Evolutionary conservation across 192 early-diverging fungal species (phyloP), one percentile per base, ranked within the genome.

Genomic region (Gigaspora rosea): DNA sequence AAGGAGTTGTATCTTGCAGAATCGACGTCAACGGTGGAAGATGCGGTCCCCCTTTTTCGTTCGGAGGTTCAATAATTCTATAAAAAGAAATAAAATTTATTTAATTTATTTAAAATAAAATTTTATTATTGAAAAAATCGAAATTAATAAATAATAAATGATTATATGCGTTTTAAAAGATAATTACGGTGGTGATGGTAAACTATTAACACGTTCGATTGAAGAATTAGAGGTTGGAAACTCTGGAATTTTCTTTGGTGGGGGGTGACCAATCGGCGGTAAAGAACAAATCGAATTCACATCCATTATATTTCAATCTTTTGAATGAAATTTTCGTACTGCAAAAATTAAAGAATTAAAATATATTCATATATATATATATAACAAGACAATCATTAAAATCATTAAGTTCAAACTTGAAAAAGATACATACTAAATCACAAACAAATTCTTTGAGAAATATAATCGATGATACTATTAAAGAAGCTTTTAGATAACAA

Each of bases 101-200:
- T 22, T 18, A 22, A n/a, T n/a, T n/a, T n/a, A n/a, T n/a, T n/a
- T n/a, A n/a, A n/a, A 22, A 22, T 5, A 58, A 58, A 18, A 22
- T 9, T 27, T 27, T 27, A 27, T 27, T 27, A 27, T 27, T 18
- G 1, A 18, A 58, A n/a, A 8, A 58, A 18, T 22, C 3, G 9
- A 58, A 58, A 63, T 33, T 16, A 63, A 32, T 8, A 27, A n/a
- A 4, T 16, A 63, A 32, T 8, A 27, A n/a, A 4, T 62, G 15
- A 5, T 5, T 62, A 62, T 33, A 12, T 12, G 59, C 61, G 27
- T 10, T 20, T 27, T 16, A 11, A 41, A n/a, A 41, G 41, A 63
- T 63, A 63, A n/a, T 33, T 63, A 63, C 61, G 61, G 12, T 35
- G 61, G 61, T 33, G 61, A 63, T 33, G 61, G 32, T 16, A 63